Evolutionary conservation across 2,329 filamentous ascomycete genomes (phyloP).

Genomic region (Macrophomina phaseolina): DNA sequence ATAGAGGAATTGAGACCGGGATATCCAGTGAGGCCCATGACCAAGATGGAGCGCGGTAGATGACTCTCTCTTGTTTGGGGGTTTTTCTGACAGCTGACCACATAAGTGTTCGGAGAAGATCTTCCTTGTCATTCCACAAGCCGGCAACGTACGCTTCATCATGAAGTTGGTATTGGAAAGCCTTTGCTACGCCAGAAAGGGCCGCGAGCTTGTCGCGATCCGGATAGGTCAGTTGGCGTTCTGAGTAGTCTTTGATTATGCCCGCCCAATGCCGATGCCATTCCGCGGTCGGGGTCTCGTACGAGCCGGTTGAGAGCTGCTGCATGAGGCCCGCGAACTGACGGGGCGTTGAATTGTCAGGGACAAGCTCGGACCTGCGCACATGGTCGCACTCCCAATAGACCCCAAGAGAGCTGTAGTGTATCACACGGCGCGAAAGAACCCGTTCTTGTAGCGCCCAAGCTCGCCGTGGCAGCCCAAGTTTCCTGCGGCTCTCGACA

Average conservation of each 20-base stretch:
- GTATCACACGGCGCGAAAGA: not conserved
- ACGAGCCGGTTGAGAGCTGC: not conserved
- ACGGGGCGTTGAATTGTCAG: not conserved
- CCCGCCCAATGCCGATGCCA: not conserved
- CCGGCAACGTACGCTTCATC: conserved; percentile 8
- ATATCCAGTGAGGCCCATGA: conserved; percentile 15
- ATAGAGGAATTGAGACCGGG: not conserved
- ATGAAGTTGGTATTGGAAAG: not conserved
- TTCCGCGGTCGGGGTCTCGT: conserved; percentile 1
- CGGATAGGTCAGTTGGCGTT: conserved; percentile 12
- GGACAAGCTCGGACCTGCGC: conserved; percentile 11
- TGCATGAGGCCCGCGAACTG: conserved; percentile 10
- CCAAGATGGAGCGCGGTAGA: conserved; percentile 9
- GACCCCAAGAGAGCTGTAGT: conserved; percentile 8
- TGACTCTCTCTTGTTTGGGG: not conserved
- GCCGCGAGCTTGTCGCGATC: conserved; percentile 6
- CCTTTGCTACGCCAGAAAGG: conserved; percentile 5
- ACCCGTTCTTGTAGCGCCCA: conserved; percentile 10
- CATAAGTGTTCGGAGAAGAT: conserved; percentile 11
- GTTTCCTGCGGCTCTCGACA: conserved; percentile 6
- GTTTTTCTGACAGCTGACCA: not conserved
- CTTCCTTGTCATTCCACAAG: conserved; percentile 10
- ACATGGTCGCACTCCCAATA: conserved; percentile 12
- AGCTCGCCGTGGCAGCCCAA: conserved; percentile 3
- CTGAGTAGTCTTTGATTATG: conserved; percentile 10